These are phyloP conservation scores for Colletotrichum falcatum DNA, from an alignment of 2,329 filamentous ascomycete genomes.

Conservation along the genomic window DNA sequence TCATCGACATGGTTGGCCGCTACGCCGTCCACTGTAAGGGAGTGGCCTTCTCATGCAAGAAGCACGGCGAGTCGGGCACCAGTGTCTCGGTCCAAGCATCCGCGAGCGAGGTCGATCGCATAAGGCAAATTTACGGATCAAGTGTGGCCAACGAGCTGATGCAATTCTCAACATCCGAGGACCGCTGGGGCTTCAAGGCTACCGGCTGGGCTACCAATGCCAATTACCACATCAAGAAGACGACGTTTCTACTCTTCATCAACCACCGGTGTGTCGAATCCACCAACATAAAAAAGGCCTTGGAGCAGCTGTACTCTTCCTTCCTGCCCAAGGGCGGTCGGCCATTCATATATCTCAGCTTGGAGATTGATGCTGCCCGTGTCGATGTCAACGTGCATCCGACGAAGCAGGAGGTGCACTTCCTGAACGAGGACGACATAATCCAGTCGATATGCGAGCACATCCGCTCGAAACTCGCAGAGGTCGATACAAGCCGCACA, in stretches of 20 bases:
- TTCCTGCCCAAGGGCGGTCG: conserved; percentile 95
- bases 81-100: conserved; percentile 83
- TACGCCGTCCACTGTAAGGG: conserved; percentile 92
- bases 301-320: conserved; percentile 88
- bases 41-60: conserved; percentile 97
- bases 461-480: conserved; percentile 81
- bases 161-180: conserved; percentile 77
- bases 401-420: conserved; percentile 96
- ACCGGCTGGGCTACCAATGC: conserved; percentile 89
- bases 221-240: conserved; percentile 94
- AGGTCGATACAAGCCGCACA: conserved; percentile 92
- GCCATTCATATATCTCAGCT: conserved; percentile 90
- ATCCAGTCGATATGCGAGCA: conserved; percentile 86
- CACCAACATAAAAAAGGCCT: conserved; percentile 83
- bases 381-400: conserved; percentile 99
- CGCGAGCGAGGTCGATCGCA: conserved; percentile 82
- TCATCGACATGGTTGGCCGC: conserved; percentile 91
- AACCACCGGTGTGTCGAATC: conserved; percentile 97
- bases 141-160: conserved; percentile 90
- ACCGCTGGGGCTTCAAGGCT: conserved; percentile 86
- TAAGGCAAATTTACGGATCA: conserved; percentile 89
- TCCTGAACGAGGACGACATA: conserved; percentile 97
- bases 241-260: conserved; percentile 90
- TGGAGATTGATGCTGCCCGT: conserved; percentile 91
- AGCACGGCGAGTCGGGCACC: conserved; percentile 87